These are phyloP conservation scores for Lomentospora prolificans DNA, from an alignment of 2,329 filamentous ascomycete genomes.

Conservation along the genomic window DNA sequence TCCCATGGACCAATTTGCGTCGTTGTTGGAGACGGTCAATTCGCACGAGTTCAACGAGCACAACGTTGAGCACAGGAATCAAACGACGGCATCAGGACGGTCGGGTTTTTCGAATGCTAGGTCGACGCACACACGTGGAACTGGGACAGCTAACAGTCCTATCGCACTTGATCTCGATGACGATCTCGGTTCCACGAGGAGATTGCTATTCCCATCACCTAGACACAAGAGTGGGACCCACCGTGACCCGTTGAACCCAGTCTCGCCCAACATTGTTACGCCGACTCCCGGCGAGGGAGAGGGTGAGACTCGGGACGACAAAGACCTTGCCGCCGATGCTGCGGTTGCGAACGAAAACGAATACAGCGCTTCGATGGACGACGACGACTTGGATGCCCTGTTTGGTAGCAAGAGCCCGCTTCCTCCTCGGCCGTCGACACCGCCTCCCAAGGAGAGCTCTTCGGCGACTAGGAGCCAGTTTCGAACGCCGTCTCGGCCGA, in stretches of 20 bases:
- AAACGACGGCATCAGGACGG: conserved; percentile 2
- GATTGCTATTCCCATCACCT: conserved; percentile 69
- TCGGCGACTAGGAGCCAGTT: conserved; percentile 36
- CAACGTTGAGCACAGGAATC: neutral
- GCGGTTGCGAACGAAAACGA: conserved; percentile 17
- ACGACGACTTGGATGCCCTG: conserved; percentile 44
- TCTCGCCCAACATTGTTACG: conserved; percentile 42
- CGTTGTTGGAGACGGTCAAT: conserved; percentile 1
- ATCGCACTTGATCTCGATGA: conserved; percentile 40
- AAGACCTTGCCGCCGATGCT: conserved; percentile 27
- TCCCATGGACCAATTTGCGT: conserved; percentile 7
- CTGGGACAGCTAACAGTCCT: conserved; percentile 47
- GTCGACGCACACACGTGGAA: conserved; percentile 45
- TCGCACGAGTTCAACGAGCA: neutral
- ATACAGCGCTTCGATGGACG: conserved; percentile 36
- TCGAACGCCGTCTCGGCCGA: conserved; percentile 55
- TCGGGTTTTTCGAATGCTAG: conserved; percentile 21
- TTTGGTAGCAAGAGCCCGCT: conserved; percentile 45
- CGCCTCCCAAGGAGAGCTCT: conserved; percentile 33
- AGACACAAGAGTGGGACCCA: conserved; percentile 46
- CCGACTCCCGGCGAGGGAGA: conserved; percentile 23
- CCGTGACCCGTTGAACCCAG: conserved; percentile 45
- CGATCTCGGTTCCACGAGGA: conserved; percentile 48
- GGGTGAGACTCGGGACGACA: conserved; percentile 19
- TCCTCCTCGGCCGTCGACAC: conserved; percentile 38